Base-by-base conservation (phyloP, 2,329 filamentous ascomycete genomes). In the Penicillium sp. region DNA sequence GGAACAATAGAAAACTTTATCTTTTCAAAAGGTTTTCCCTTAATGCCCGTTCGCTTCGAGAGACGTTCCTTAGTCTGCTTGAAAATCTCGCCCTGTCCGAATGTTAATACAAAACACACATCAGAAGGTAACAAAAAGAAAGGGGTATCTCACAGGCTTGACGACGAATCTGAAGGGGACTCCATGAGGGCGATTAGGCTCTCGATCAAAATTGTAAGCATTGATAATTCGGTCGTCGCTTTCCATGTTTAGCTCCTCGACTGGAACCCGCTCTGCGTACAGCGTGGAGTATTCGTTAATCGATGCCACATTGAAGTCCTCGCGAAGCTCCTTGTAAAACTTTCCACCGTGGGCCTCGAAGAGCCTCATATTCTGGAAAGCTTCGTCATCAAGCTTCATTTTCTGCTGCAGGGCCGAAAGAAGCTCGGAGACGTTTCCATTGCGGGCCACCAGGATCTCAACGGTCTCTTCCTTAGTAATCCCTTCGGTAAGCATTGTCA, bases 11-110 rank as follows among this genome's bases (percentile, higher is more conserved):
- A 90, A 79, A 99, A 97, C 76, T 96, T 97, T 75, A 99, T 95
- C 82, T 98, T 98, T 75, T 99, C 93, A 65, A 99, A 93, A 63
- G 91, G 91, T 81, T 99, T 99, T 74, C 95, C 96, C 77, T 97
- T 97, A 77, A 99, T 88, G 26, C 93, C 93, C 0, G 91, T 96
- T 57, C 93, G 84, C 75, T 93, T 93, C 66, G 95, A 93, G 4
- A 99, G 80, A n/a, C 95, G 87, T 77, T 96, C 91, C 79, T 93
- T 97, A 44, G 93, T 97, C 33, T 98, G 91, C 57, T 86, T 87
- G 76, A 99, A 98, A 39, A 83, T 81, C 74, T 99, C 95, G 53
- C 87, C 90, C 86, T 93, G 55, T 13, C 6, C 5, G 21, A 48
- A 57, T 52, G 52, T 71, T 31, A 68, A 62, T 52, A 58, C 19